phyloP scores from a whole-genome alignment of 108 stramenopile genomes.

The Stephanodiscus triporus region DNA sequence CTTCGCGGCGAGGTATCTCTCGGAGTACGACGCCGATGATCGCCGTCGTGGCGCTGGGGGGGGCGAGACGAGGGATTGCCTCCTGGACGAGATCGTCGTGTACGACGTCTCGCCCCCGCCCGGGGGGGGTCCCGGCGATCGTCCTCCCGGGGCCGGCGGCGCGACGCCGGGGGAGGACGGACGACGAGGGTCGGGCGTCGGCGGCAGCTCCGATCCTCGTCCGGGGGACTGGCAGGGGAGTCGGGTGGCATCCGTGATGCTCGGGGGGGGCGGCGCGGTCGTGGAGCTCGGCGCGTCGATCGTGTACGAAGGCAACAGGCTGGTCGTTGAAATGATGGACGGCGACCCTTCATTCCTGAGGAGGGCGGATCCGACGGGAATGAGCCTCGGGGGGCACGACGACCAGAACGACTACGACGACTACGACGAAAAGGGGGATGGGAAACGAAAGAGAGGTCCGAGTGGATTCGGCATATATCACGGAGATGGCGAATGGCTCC shows the following conservation, averaged over 20 bases:
- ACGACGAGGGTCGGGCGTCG: background rate
- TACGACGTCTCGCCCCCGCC: constrained; percentile 64
- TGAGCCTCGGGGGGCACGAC: constrained; percentile 3
- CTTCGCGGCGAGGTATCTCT: constrained; percentile 72
- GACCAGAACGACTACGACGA: constrained; percentile 10
- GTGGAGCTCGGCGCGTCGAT: constrained; percentile 84
- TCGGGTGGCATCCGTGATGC: constrained; percentile 53
- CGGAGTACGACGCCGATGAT: constrained; percentile 63
- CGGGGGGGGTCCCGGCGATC: constrained; percentile 6
- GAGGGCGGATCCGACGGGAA: constrained; percentile 31
- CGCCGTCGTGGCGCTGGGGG: background rate
- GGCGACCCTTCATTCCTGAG: constrained; percentile 49
- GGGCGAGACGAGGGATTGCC: constrained; percentile 35
- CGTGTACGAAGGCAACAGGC: constrained; percentile 54
- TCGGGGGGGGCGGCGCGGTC: constrained; percentile 59
- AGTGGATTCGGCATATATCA: constrained; percentile 55
- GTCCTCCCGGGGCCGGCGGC: background rate
- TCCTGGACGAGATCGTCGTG: constrained; percentile 58
- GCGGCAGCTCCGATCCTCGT: constrained; percentile 47
- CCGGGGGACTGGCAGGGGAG: constrained; percentile 59
- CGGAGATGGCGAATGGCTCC: constrained; percentile 34
- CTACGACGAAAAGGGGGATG: constrained; percentile 1
- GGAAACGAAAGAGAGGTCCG: constrained; percentile 4
- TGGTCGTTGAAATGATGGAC: constrained; percentile 54
- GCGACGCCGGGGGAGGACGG: no score